These are phyloP conservation scores for Neurospora tetrasperma DNA, from an alignment of 495 filamentous ascomycete genomes.

Conservation along the genomic window DNA sequence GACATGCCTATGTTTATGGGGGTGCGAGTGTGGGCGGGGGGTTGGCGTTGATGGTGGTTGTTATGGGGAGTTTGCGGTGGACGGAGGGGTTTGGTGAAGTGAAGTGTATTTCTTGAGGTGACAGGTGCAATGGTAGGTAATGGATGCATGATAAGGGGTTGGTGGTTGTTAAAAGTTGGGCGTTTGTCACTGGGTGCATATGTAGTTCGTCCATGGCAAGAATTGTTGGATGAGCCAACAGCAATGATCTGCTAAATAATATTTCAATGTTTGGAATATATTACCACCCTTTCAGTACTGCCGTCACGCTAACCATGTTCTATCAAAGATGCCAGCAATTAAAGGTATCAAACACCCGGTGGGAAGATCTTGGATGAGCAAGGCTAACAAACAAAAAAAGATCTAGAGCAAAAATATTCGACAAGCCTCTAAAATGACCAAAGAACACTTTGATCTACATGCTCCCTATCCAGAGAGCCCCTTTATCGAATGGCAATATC, in stretches of 20 bases:
- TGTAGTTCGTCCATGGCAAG: neutral
- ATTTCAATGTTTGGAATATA: neutral
- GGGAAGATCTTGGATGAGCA: neutral
- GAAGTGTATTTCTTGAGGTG: constrained; percentile 29
- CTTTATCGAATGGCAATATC: neutral
- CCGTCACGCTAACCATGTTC: neutral
- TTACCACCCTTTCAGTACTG: neutral
- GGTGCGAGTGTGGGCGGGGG: constrained; percentile 51
- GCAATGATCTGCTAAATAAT: neutral
- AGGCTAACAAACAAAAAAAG: neutral
- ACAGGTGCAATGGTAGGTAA: neutral
- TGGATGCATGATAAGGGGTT: neutral
- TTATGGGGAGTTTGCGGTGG: constrained; percentile 78
- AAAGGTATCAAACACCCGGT: neutral
- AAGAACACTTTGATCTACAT: neutral
- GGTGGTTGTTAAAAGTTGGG: neutral
- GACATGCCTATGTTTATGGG: constrained; percentile 71
- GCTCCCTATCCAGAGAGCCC: neutral
- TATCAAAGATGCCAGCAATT: neutral
- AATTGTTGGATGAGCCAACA: neutral
- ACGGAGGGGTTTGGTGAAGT: constrained; percentile 48
- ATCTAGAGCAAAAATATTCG: neutral
- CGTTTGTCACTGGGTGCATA: neutral
- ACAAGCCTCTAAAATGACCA: neutral
- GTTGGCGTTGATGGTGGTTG: constrained; percentile 55